Evolutionary conservation across 2,329 filamentous ascomycete species (phyloP).

Genomic region (Rutstroemia sp.): DNA sequence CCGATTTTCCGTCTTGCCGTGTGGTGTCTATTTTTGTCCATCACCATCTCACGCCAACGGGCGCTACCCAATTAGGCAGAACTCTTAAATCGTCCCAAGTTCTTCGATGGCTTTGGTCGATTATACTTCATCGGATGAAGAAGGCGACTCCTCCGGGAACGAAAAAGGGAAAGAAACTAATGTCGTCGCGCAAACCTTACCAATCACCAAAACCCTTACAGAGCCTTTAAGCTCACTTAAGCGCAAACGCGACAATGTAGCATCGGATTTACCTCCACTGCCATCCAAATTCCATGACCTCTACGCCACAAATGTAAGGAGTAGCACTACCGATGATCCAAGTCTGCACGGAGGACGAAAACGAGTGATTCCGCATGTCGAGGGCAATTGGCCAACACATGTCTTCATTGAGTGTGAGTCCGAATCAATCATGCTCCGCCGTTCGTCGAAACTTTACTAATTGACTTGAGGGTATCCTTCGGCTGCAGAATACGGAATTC

Average conservation of each 20-base stretch:
- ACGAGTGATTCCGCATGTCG: constrained; percentile 73
- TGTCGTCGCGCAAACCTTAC: not conserved
- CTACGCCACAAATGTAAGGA: constrained; percentile 74
- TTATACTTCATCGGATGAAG: constrained; percentile 50
- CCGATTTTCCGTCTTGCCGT: too few relatives aligned
- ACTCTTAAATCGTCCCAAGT: not conserved
- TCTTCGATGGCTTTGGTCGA: constrained; percentile 54
- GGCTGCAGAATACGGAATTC: constrained; percentile 37
- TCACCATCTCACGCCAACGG: not conserved
- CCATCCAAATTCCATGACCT: constrained; percentile 79
- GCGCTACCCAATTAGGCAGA: not conserved
- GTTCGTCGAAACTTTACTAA: constrained; percentile 16
- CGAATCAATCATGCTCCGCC: constrained; percentile 1
- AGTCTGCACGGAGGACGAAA: constrained; percentile 78
- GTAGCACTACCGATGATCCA: constrained; percentile 75
- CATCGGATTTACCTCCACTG: constrained; percentile 55
- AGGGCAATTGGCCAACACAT: constrained; percentile 89
- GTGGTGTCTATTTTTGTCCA: not conserved
- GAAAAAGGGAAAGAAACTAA: not conserved
- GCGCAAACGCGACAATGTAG: constrained; percentile 27
- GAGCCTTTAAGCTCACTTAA: constrained; percentile 16
- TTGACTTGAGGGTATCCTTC: constrained; percentile 46
- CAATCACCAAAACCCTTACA: not conserved
- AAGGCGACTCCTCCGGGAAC: constrained; percentile 16
- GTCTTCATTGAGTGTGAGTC: constrained; percentile 83